A percentile compares a stretch with the other conserved stretches of the same genome.
Evolutionary conservation across 2,329 filamentous ascomycete species (phyloP).

Genomic region (Mariannaea sp.): DNA sequence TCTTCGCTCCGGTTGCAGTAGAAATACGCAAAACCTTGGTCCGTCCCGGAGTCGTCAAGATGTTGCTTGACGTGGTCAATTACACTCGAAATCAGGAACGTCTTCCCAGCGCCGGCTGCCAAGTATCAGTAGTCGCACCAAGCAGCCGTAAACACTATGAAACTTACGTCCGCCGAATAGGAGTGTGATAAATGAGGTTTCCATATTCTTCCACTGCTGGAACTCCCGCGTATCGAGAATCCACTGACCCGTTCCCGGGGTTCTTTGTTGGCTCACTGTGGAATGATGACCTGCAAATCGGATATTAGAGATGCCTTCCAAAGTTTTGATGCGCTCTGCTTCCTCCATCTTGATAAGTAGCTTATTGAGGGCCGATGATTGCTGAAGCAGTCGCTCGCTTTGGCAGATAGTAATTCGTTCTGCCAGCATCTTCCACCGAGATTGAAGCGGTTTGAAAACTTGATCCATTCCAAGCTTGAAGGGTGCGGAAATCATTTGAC

Average conservation of each 20-base stretch:
- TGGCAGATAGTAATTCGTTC: too few relatives aligned
- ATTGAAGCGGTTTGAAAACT: too few relatives aligned
- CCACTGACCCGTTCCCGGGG: conserved; percentile 9
- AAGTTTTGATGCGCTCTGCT: neutral
- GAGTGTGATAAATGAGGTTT: neutral
- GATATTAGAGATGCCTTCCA: conserved; percentile 5
- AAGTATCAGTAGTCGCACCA: neutral
- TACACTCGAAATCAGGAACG: conserved; percentile 10
- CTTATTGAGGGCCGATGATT: too few relatives aligned
- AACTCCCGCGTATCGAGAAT: conserved; percentile 6
- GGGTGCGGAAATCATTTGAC: too few relatives aligned
- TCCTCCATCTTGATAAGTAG: neutral
- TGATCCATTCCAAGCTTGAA: too few relatives aligned
- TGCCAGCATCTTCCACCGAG: neutral
- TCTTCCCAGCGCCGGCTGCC: conserved; percentile 17
- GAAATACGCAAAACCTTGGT: conserved; percentile 13
- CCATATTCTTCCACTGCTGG: neutral
- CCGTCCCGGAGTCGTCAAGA: neutral
- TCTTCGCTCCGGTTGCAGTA: conserved; percentile 16
- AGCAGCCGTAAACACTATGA: too few relatives aligned
- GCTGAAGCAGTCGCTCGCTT: too few relatives aligned
- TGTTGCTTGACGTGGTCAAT: conserved; percentile 14
- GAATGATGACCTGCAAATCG: conserved; percentile 3
- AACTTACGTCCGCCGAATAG: conserved; percentile 15
- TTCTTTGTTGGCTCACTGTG: neutral